Percentiles rank a stretch among this genome's conserved stretches.
Conservation (phyloP, 805 yeast genomes). For the Starmerella tilneyi region DNA sequence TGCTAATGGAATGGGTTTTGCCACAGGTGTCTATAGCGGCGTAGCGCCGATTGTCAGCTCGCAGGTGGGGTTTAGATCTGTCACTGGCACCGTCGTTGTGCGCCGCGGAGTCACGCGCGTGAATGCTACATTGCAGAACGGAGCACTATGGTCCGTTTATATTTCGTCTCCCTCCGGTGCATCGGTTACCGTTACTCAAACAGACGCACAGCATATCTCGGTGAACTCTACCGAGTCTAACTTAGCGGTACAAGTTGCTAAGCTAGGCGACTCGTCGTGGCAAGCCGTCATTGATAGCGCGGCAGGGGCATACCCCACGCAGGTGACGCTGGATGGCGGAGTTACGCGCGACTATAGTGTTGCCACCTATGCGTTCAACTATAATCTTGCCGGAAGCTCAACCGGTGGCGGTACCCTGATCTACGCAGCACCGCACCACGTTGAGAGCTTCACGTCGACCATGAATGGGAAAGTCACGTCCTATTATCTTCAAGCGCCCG, state of each 20-base stretch:
- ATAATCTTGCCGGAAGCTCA: slow-evolving; percentile 44
- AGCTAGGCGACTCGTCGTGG: slow-evolving; percentile 32
- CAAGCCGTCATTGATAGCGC: slow-evolving; percentile 46
- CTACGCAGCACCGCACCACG: slow-evolving; percentile 64
- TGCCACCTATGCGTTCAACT: slow-evolving; percentile 42
- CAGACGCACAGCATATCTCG: slow-evolving; percentile 38
- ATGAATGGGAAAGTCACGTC: slow-evolving; percentile 31
- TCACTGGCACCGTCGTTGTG: slow-evolving; percentile 32
- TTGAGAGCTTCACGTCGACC: slow-evolving; percentile 35
- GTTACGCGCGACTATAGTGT: slow-evolving; percentile 31
- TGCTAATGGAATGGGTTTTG: slow-evolving; percentile 76
- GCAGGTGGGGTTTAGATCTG: slow-evolving; percentile 37
- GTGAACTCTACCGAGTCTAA: slow-evolving; percentile 35
- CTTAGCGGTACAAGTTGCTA: slow-evolving; percentile 27
- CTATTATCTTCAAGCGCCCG: slow-evolving; percentile 39
- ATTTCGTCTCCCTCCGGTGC: slow-evolving; percentile 34
- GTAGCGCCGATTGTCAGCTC: slow-evolving; percentile 40
- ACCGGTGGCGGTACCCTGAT: slow-evolving; percentile 37
- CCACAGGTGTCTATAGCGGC: slow-evolving; percentile 52
- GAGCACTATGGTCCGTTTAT: slow-evolving; percentile 43
- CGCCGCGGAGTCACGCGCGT: slow-evolving; percentile 31
- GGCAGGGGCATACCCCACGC: slow-evolving; percentile 58
- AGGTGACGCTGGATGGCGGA: slow-evolving; percentile 41
- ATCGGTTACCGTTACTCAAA: slow-evolving; percentile 31
- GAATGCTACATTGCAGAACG: slow-evolving; percentile 34